Base-by-base conservation (phyloP, 2,329 filamentous ascomycete genomes). In the Cryphonectria parasitica region DNA sequence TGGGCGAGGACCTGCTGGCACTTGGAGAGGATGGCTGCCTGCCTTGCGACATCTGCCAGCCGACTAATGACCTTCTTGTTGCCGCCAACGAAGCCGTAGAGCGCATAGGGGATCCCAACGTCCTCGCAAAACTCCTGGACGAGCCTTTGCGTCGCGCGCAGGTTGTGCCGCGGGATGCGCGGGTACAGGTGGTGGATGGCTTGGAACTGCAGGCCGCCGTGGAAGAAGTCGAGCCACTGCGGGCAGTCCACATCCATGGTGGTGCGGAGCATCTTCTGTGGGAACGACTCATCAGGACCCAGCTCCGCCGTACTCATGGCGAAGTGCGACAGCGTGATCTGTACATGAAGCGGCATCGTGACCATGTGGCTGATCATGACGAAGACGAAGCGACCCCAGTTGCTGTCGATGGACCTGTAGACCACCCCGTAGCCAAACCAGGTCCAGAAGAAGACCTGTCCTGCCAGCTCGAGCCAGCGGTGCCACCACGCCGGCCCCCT, bases 241-340 rank as follows among this genome's bases (percentile, higher is more conserved):
- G 94, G 93, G 77, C 94, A 97, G 78, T 96, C 93, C 31, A 97
- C 90, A 74, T 97, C 94, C 94, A 97, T 97, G 17, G 94, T 97
- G 0, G 94, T 97, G 75, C 95, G 90, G 62, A 97, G 85, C 91
- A 97, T 96, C 79, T 91, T 92, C 80, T 97, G 94, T 0, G 94
- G 90, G 79, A 97, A 97, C 0, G 92, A 96, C 79, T 97, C 94
- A 66, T 90, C 85, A 1, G 92, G 89, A 0, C 95, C 95, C 17
- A 97, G 85, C 76, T 97, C 93, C 15, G 92, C 88, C 0, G 94
- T 97, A 75, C 92, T 95, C 94, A 97, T 97, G 74, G 93, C 93
- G 80, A 97, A 97, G 80, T 97, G 94, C 2, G 92, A 96, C 25
- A 97, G 87, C 0, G 94, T 97, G 78, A 97, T 97, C 79, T 97